Evolutionary conservation across 1,139 yeast genomes (phyloP).

Genomic region (Candida glucosophila): DNA sequence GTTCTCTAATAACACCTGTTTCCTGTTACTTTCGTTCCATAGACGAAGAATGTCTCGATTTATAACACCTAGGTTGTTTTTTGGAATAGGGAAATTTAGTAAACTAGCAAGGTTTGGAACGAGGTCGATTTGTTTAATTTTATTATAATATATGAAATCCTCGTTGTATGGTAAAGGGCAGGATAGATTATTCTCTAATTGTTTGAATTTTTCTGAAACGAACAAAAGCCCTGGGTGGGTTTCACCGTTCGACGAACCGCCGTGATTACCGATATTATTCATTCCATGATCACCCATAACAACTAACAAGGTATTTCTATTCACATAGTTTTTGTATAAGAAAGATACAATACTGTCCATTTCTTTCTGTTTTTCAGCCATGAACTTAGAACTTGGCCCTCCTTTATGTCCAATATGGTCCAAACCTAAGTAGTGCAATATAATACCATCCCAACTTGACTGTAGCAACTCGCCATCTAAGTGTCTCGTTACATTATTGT

Average conservation of each 20-base stretch:
- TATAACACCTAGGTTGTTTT: slow-evolving; percentile 72
- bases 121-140: slow-evolving; percentile 72
- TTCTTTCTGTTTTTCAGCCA: slow-evolving; percentile 76
- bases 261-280: slow-evolving; percentile 92
- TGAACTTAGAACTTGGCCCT: slow-evolving; percentile 73
- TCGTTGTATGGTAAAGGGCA: slow-evolving; percentile 32
- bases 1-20: slow-evolving; percentile 46
- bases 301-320: slow-evolving; percentile 52
- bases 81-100: slow-evolving; percentile 76
- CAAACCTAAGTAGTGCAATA: slow-evolving; percentile 84
- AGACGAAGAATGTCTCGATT: slow-evolving; percentile 48
- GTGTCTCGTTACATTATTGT: slow-evolving; percentile 86
- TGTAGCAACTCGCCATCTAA: slow-evolving; percentile 44
- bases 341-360: slow-evolving; percentile 64
- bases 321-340: slow-evolving; percentile 37
- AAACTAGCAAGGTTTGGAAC: slow-evolving; percentile 78
- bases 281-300: slow-evolving; percentile 94
- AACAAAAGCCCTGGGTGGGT: slow-evolving; percentile 77
- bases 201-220: slow-evolving; percentile 50
- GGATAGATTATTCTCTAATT: slow-evolving; percentile 7
- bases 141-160: slow-evolving; percentile 43
- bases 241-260: slow-evolving; percentile 89
- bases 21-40: slow-evolving; percentile 36
- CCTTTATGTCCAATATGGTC: slow-evolving; percentile 98
- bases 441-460: slow-evolving; percentile 70